These are phyloP conservation scores for Penicillium sclerotiorum DNA, from an alignment of 2,329 filamentous ascomycete genomes.

Conservation along the genomic window DNA sequence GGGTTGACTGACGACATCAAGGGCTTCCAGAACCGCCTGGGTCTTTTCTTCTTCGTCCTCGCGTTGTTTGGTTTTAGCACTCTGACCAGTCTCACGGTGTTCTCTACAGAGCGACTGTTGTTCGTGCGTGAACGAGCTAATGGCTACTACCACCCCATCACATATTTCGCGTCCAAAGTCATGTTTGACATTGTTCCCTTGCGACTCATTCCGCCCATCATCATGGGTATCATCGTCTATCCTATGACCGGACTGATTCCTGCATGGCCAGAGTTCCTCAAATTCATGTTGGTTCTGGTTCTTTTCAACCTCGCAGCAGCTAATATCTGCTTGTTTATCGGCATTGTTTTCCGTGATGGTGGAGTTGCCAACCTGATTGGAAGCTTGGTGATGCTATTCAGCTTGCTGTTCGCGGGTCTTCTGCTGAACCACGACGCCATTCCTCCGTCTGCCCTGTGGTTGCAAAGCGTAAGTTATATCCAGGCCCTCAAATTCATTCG, in stretches of 20 bases:
- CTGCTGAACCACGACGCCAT: constrained; percentile 94
- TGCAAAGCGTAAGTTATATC: constrained; percentile 68
- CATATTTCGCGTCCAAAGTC: constrained; percentile 95
- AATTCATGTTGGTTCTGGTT: constrained; percentile 87
- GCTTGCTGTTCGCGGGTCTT: constrained; percentile 88
- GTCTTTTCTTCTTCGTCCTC: constrained; percentile 95
- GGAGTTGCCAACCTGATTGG: constrained; percentile 93
- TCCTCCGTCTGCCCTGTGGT: constrained; percentile 79
- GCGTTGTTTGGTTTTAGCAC: constrained; percentile 97
- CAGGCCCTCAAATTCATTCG: not conserved
- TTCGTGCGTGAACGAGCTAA: constrained; percentile 95
- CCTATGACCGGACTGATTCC: constrained; percentile 95
- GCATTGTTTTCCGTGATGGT: constrained; percentile 88
- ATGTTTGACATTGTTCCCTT: constrained; percentile 96
- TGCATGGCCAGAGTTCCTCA: constrained; percentile 79
- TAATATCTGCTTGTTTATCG: constrained; percentile 92
- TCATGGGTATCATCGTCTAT: constrained; percentile 95
- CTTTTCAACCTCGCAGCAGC: constrained; percentile 95
- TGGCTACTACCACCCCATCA: constrained; percentile 91
- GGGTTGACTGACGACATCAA: constrained; percentile 93
- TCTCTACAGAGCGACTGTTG: constrained; percentile 84
- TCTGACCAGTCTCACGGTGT: constrained; percentile 88
- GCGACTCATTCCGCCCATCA: constrained; percentile 88
- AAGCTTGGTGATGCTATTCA: constrained; percentile 96
- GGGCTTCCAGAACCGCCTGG: constrained; percentile 95